Evolutionary conservation across 202 grass and related monocot genomes (phyloP).

Genomic region (Schoenoplectus triqueter): DNA sequence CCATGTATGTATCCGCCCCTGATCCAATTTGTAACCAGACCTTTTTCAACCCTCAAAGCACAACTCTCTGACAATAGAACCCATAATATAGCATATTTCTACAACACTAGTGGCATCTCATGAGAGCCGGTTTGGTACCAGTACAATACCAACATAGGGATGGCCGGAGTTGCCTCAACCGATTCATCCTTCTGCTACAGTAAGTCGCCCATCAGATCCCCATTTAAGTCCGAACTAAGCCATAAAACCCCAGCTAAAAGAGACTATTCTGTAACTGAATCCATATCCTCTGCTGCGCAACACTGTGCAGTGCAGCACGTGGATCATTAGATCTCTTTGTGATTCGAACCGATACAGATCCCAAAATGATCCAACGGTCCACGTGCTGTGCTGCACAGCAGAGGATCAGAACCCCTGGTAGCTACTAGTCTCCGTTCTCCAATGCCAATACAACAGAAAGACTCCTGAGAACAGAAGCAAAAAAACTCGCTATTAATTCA

Average conservation of each 20-base stretch:
- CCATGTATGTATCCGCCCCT: not conserved
- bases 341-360: no score
- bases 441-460: not conserved
- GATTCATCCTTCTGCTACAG: not conserved
- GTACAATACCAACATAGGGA: not conserved
- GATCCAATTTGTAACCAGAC: not conserved
- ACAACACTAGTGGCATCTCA: slow-evolving; percentile 2
- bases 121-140: not conserved
- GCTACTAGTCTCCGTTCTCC: not conserved
- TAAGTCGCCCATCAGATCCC: not conserved
- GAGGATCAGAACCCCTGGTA: no score
- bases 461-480: not conserved
- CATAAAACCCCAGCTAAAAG: not conserved
- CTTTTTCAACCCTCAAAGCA: not conserved
- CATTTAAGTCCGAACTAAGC: not conserved
- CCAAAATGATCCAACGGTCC: no score
- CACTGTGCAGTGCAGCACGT: no score
- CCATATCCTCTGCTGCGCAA: no score
- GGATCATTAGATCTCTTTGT: no score
- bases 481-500: not conserved
- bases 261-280: not conserved
- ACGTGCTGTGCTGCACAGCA: no score
- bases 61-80: not conserved
- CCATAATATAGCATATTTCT: not conserved
- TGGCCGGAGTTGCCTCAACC: not conserved